These are phyloP conservation scores for Phytophthora brassicae DNA, from an alignment of 352 stramenopile genomes.

Conservation along the genomic window DNA sequence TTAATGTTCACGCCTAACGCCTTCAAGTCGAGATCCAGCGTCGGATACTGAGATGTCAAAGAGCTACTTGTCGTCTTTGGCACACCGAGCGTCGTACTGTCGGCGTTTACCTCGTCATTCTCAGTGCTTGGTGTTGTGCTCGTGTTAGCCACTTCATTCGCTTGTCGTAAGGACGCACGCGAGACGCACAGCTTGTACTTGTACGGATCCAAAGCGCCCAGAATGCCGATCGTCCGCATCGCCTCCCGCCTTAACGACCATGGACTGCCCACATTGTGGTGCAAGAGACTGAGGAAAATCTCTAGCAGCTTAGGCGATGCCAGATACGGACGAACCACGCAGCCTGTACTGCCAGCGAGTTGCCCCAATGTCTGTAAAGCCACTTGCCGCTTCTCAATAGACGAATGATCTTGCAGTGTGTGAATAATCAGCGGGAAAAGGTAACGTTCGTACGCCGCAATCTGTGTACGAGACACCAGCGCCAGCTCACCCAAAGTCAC, in stretches of 20 bases:
- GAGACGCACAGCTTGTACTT: slow-evolving; percentile 90
- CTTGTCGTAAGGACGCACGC: slow-evolving; percentile 63
- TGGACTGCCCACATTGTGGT: slow-evolving; percentile 86
- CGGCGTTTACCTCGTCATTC: slow-evolving; percentile 16
- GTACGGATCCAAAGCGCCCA: slow-evolving; percentile 96
- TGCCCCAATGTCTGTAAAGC: slow-evolving; percentile 95
- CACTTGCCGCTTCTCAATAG: slow-evolving; percentile 94
- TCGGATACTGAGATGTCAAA: slow-evolving; percentile 40
- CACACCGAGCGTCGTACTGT: slow-evolving; percentile 13
- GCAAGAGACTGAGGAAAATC: slow-evolving; percentile 93
- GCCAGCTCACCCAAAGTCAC: slow-evolving; percentile 91
- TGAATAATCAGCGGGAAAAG: slow-evolving; percentile 96
- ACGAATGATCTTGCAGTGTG: slow-evolving; percentile 96
- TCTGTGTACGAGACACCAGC: slow-evolving; percentile 87
- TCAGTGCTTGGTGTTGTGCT: slow-evolving; percentile 20
- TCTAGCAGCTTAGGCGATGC: slow-evolving; percentile 95
- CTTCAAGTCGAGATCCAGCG: slow-evolving; percentile 59
- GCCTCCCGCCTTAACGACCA: slow-evolving; percentile 95
- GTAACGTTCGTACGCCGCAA: slow-evolving; percentile 93
- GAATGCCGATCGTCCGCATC: slow-evolving; percentile 96
- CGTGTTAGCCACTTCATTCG: slow-evolving; percentile 55
- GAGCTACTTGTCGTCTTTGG: slow-evolving; percentile 16
- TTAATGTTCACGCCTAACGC: slow-evolving; percentile 59
- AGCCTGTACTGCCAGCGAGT: slow-evolving; percentile 92
- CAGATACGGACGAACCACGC: slow-evolving; percentile 94